Percentiles rank a stretch among this genome's conserved stretches.
phyloP scores from a whole-genome alignment of 2,329 filamentous ascomycete genomes.

The Verticillium nubilum region DNA sequence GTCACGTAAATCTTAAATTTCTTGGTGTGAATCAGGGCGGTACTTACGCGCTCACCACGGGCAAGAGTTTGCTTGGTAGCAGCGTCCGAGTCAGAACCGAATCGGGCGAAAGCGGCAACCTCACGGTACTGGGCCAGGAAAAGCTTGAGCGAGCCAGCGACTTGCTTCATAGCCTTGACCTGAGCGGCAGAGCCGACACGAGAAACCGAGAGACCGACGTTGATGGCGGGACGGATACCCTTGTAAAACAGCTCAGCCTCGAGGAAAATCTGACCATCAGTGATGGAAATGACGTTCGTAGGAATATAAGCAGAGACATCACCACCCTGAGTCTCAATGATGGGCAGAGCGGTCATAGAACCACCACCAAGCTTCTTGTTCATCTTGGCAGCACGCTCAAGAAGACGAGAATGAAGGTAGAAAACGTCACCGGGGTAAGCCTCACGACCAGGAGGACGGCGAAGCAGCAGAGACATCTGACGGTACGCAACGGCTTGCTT shows the following conservation, averaged over 20 bases:
- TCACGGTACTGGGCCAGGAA: conserved; percentile 99
- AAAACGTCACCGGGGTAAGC: conserved; percentile 99
- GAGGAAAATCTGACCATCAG: conserved; percentile 99
- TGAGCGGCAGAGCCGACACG: conserved; percentile 99
- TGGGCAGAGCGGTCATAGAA: conserved; percentile 91
- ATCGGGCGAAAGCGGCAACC: conserved; percentile 98
- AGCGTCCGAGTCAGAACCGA: conserved; percentile 99
- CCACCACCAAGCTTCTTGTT: conserved; percentile 82
- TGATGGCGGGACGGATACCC: conserved; percentile 99
- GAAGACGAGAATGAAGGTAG: conserved; percentile 98
- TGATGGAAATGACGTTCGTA: conserved; percentile 99
- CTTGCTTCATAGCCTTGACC: conserved; percentile 99
- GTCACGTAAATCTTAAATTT: background rate
- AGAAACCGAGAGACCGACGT: conserved; percentile 99
- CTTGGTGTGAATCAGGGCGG: background rate
- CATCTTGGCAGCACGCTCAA: conserved; percentile 99
- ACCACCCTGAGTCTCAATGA: conserved; percentile 99
- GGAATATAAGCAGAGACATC: conserved; percentile 99
- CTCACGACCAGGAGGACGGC: conserved; percentile 97
- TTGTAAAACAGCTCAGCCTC: conserved; percentile 99
- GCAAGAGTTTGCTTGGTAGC: conserved; percentile 96
- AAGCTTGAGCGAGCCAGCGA: conserved; percentile 98
- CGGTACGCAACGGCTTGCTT: conserved; percentile 98
- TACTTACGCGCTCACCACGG: conserved; percentile 95
- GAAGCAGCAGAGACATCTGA: conserved; percentile 97